Evolutionary conservation across 345 rosid species (phyloP), one percentile per base, ranked within the genome.

Genomic region (Aegle marmelos): DNA sequence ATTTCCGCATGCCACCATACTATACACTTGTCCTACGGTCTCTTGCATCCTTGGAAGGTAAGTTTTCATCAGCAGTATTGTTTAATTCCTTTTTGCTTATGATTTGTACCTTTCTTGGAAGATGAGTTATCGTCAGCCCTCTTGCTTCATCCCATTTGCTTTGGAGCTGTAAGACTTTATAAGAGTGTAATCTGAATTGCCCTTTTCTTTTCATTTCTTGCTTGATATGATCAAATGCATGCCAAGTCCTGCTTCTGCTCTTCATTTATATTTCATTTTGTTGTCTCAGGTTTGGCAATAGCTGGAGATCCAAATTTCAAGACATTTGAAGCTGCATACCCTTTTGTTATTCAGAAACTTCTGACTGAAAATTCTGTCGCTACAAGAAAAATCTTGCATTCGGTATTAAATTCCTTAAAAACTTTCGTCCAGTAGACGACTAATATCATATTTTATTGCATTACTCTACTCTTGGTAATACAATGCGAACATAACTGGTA

Each of bases 1-100:
- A 93, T 78, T 91, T 92, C 78, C 93, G 93, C 79, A 95, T 95
- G 99, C 99, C 98, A 6, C 98, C 98, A 73, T 95, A 92, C 84
- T 95, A 88, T 82, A 95, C 99, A 16, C 95, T 95, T 82, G 90
- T 93, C 82, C 87, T 95, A 64, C 95, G 99, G 39, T 95, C 99
- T 65, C 98, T 95, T 71, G 97, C 98, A 71, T 95, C 98, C 82
- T 83, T 95, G 50, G 99, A 95, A 91, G 99, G 98, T 93, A 87
- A 70, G 80, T 80, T 36, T 70, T 53, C 24, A 21, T 19, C 19
- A 64, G 57, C 9, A 50, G 31, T 7, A 56, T 63, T 34, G 22
- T 30, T 21, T 50, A 6, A 8, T 30, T 39, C 41, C 58, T 56
- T 9, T 33, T 54, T 34, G 58, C 31, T 57, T 69, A 53, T 34